phyloP scores from a whole-genome alignment of 31 red algal species.

The Porphyra umbilicalis region DNA sequence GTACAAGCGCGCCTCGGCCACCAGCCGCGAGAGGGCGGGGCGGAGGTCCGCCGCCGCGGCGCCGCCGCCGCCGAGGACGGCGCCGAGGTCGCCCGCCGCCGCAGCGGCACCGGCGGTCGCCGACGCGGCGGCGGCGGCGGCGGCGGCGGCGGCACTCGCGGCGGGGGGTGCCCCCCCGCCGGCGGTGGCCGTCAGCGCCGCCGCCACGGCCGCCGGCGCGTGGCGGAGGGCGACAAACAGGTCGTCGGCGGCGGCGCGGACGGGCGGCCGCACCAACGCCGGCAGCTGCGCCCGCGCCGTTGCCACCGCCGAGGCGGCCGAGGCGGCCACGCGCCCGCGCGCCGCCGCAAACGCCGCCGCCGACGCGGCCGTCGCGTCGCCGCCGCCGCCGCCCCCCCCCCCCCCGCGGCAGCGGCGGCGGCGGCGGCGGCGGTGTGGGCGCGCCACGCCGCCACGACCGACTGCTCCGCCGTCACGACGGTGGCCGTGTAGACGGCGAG shows the following conservation, averaged over 20 bases:
- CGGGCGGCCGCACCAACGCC: not conserved
- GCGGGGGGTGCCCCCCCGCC: not conserved
- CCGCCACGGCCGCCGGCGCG: not conserved
- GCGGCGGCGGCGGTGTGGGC: not conserved
- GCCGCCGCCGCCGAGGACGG: slow-evolving; percentile 1
- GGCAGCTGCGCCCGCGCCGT: not conserved
- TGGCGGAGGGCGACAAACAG: not conserved
- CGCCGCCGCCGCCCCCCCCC: not conserved
- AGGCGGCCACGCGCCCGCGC: not conserved
- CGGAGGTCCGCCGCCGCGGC: slow-evolving; percentile 1
- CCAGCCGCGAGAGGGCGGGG: slow-evolving; percentile 15
- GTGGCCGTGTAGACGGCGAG: slow-evolving; percentile 19
- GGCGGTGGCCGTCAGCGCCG: not conserved
- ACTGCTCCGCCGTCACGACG: not conserved
- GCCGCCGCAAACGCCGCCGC: not conserved
- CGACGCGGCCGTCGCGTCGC: not conserved
- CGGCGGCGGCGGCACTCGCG: not conserved
- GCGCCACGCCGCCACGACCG: not conserved
- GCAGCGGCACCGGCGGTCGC: not conserved
- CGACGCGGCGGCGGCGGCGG: not conserved
- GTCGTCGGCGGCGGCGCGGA: not conserved
- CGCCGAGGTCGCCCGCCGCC: not conserved
- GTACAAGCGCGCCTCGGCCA: slow-evolving; percentile 14
- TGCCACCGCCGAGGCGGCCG: not conserved
- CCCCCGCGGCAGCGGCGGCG: not conserved